Evolutionary conservation across 805 yeast species (phyloP).

Genomic region (Pichia ethanolica): DNA sequence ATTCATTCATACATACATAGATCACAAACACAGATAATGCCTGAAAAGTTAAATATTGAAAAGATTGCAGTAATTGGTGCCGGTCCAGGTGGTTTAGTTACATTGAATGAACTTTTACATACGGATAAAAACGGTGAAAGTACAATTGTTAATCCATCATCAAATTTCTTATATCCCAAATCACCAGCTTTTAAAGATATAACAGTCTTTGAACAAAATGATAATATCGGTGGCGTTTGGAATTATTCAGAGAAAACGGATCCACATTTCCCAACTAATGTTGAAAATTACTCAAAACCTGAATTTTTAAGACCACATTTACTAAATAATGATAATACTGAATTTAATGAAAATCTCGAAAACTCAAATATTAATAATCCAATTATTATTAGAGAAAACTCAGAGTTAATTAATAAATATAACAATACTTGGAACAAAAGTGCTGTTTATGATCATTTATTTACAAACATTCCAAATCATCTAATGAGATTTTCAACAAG

Average conservation of each 20-base stretch:
- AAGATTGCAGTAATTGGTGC: slow-evolving; percentile 29
- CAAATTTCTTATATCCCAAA: slow-evolving; percentile 2
- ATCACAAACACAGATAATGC: background rate
- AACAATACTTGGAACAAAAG: slow-evolving; percentile 13
- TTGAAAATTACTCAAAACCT: slow-evolving; percentile 11
- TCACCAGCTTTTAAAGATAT: slow-evolving; percentile 28
- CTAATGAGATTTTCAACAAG: slow-evolving; percentile 33
- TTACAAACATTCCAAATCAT: slow-evolving; percentile 34
- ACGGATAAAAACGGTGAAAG: slow-evolving; percentile 23
- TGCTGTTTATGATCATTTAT: slow-evolving; percentile 27
- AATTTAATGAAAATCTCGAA: background rate
- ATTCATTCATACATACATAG: too few species aligned
- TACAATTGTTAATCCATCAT: slow-evolving; percentile 11
- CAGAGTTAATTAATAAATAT: background rate
- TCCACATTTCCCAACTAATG: background rate
- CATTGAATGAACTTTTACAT: slow-evolving; percentile 26
- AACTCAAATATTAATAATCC: background rate
- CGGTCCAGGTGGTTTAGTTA: slow-evolving; percentile 32
- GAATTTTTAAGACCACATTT: slow-evolving; percentile 8
- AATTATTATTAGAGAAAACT: background rate
- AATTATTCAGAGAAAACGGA: slow-evolving; percentile 10
- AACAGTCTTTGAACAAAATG: slow-evolving; percentile 34
- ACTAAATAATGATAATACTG: background rate
- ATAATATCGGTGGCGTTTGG: slow-evolving; percentile 36
- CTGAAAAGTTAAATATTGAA: slow-evolving; percentile 17